Evolutionary conservation across 1,139 yeast species (phyloP).

Genomic region (Arxiozyma slooffiae): DNA sequence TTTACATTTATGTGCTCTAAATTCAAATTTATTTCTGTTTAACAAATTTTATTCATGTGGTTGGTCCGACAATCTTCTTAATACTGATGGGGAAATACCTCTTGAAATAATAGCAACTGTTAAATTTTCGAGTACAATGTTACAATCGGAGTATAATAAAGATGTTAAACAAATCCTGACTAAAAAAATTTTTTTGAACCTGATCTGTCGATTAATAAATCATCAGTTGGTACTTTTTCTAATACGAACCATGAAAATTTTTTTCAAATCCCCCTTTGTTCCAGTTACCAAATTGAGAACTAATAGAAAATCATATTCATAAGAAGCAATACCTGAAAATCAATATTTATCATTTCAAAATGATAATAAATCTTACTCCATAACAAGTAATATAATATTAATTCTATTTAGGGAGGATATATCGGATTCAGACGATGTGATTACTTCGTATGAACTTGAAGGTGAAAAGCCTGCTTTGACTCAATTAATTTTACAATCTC

Average conservation of each 20-base stretch:
- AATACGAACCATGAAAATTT: neutral
- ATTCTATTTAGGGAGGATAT: slow-evolving; percentile 8
- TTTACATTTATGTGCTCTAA: slow-evolving; percentile 46
- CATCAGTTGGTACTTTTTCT: neutral
- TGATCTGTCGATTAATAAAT: neutral
- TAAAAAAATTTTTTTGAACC: neutral
- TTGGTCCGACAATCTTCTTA: slow-evolving; percentile 25
- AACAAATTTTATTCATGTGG: slow-evolving; percentile 26
- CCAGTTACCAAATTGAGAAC: neutral
- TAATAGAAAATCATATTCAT: neutral
- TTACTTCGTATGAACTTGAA: slow-evolving; percentile 4
- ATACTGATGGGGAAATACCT: slow-evolving; percentile 25
- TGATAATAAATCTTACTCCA: neutral
- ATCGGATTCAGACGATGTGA: slow-evolving; percentile 7
- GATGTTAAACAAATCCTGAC: neutral
- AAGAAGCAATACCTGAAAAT: neutral
- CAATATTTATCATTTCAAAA: neutral
- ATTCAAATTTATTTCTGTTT: slow-evolving; percentile 26
- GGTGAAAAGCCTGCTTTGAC: neutral
- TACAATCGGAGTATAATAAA: slow-evolving; percentile 1
- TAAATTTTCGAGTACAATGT: slow-evolving; percentile 29
- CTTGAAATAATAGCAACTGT: slow-evolving; percentile 14
- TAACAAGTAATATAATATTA: slow-evolving; percentile 3
- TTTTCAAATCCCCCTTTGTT: neutral
- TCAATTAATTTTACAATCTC: slow-evolving; percentile 3